These are phyloP conservation scores for Blastomyces silverae DNA, from an alignment of 2,329 filamentous ascomycete genomes.

Conservation along the genomic window DNA sequence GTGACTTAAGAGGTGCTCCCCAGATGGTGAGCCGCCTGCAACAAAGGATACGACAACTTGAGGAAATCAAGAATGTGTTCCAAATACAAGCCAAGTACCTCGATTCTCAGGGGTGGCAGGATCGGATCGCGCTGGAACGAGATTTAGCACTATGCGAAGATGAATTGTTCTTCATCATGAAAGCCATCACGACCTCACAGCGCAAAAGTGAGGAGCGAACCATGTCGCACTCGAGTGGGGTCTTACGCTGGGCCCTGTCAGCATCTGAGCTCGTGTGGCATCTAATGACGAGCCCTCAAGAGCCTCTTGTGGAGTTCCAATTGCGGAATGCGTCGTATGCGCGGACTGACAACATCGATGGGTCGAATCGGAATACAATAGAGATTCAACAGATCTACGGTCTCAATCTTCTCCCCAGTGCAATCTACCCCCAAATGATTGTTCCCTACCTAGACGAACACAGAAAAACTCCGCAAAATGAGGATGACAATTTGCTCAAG, in stretches of 20 bases:
- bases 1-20: conserved; percentile 85
- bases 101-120: conserved; percentile 85
- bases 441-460: conserved; percentile 73
- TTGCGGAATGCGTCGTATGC: conserved; percentile 87
- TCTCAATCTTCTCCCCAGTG: conserved; percentile 80
- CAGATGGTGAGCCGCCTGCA: conserved; percentile 89
- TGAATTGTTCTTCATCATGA: conserved; percentile 99
- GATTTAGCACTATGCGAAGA: conserved; percentile 88
- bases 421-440: conserved; percentile 94
- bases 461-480: conserved; percentile 46
- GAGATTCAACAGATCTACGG: conserved; percentile 83
- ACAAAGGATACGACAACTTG: conserved; percentile 83
- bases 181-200: conserved; percentile 95
- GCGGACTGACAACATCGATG: conserved; percentile 92
- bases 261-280: conserved; percentile 97
- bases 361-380: conserved; percentile 88
- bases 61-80: conserved; percentile 95
- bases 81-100: conserved; percentile 83
- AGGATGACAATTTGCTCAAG: conserved; percentile 75
- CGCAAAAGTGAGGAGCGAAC: conserved; percentile 68
- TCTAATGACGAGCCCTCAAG: conserved; percentile 75
- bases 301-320: conserved; percentile 88
- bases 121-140: conserved; percentile 78
- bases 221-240: conserved; percentile 64
- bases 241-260: conserved; percentile 89